These are phyloP conservation scores for Salvia miltiorrhiza DNA, from an alignment of 257 asterid genomes.

Conservation along the genomic window DNA sequence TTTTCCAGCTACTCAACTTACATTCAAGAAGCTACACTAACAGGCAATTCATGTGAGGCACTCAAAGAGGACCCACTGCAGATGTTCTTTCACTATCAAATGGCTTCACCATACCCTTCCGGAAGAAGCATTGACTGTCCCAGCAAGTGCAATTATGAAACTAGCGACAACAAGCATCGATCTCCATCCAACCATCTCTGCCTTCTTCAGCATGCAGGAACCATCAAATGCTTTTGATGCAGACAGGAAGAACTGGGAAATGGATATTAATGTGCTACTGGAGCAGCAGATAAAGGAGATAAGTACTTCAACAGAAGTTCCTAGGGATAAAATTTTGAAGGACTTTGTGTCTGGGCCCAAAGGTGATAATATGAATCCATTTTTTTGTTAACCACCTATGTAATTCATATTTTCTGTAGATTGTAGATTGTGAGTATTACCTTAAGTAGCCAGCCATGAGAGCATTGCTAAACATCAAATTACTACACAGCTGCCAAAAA, in stretches of 20 bases:
- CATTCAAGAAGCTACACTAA: slow-evolving; percentile 12
- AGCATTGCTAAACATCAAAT: slow-evolving; percentile 7
- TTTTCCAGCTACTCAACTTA: slow-evolving; percentile 13
- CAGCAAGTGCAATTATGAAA: slow-evolving; percentile 55
- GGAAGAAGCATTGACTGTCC: slow-evolving; percentile 35
- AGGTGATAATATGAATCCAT: slow-evolving; percentile 31
- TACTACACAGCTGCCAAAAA: background rate
- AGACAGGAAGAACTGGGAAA: slow-evolving; percentile 39
- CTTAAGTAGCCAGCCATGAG: slow-evolving; percentile 13
- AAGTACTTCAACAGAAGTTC: slow-evolving; percentile 34
- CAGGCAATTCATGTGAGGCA: slow-evolving; percentile 54
- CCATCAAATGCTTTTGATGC: slow-evolving; percentile 24
- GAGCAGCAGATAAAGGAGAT: slow-evolving; percentile 49
- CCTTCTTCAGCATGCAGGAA: slow-evolving; percentile 42
- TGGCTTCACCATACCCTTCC: slow-evolving; percentile 39
- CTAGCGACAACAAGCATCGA: slow-evolving; percentile 37
- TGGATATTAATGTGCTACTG: slow-evolving; percentile 43
- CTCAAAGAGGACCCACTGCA: slow-evolving; percentile 54
- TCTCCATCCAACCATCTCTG: slow-evolving; percentile 47
- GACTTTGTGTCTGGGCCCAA: slow-evolving; percentile 16
- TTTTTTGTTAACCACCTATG: background rate
- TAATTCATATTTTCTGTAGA: background rate
- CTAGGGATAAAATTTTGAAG: slow-evolving; percentile 10
- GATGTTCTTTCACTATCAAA: slow-evolving; percentile 56
- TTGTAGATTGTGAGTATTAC: background rate